Conservation (phyloP, 352 stramenopile genomes). For the Thraustotheca clavata region DNA sequence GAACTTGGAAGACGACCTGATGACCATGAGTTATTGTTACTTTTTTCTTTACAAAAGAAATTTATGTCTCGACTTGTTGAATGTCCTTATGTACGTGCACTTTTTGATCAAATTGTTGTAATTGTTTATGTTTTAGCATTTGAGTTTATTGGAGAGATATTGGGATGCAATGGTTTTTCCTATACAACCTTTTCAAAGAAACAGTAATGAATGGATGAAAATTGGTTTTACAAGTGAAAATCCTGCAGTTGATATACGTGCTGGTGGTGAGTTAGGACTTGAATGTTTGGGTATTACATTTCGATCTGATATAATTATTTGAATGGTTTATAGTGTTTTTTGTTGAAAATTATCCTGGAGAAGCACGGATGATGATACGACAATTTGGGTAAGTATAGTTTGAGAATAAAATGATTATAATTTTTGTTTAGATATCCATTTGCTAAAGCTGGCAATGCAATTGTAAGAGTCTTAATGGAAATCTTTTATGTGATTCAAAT, state of each 20-base stretch:
- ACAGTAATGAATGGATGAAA: constrained; percentile 37
- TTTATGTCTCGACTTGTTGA: constrained; percentile 46
- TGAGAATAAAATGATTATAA: background rate
- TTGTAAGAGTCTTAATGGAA: constrained; percentile 42
- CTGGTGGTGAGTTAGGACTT: constrained; percentile 48
- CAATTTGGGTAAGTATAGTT: constrained; percentile 25
- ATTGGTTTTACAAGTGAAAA: constrained; percentile 43
- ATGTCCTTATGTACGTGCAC: constrained; percentile 41
- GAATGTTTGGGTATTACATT: constrained; percentile 28
- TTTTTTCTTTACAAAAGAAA: constrained; percentile 53
- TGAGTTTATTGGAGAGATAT: constrained; percentile 48
- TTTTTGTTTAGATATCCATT: constrained; percentile 37
- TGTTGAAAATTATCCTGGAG: constrained; percentile 41
- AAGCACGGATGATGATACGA: constrained; percentile 58
- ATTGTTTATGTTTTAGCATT: constrained; percentile 28
- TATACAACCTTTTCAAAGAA: constrained; percentile 34
- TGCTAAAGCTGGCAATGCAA: constrained; percentile 41
- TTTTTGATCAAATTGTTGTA: background rate
- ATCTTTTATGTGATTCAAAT: constrained; percentile 40
- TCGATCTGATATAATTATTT: background rate
- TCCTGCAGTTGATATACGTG: constrained; percentile 43
- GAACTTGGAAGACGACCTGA: constrained; percentile 40
- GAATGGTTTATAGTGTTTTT: constrained; percentile 38
- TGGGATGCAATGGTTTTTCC: constrained; percentile 38
- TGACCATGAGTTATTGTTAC: constrained; percentile 51